A percentile compares a stretch with the other conserved stretches of the same genome.
Evolutionary conservation across 2,329 filamentous ascomycete genomes (phyloP).

Genomic region (Endoconidiophora polonica): DNA sequence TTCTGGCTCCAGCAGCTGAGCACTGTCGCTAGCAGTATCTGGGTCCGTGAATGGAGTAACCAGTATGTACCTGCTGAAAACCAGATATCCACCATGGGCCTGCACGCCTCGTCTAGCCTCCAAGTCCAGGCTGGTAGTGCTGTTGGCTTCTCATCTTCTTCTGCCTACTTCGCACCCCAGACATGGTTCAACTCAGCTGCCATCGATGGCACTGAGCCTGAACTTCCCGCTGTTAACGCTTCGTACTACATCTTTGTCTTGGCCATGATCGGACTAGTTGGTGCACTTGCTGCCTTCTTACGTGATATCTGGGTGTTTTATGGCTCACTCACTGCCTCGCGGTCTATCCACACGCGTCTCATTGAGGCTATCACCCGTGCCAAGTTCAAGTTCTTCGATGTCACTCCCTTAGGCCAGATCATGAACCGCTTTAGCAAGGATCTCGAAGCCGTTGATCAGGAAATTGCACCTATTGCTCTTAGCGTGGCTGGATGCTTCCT

Average conservation of each 20-base stretch:
- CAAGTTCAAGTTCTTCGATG: conserved; percentile 95
- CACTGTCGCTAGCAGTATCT: conserved; percentile 76
- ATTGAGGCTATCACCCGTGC: conserved; percentile 69
- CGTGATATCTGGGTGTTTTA: conserved; percentile 83
- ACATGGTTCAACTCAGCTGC: conserved; percentile 8
- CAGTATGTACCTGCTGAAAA: conserved; percentile 47
- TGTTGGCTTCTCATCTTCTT: conserved; percentile 1
- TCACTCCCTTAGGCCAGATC: conserved; percentile 83
- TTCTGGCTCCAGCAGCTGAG: conserved; percentile 74
- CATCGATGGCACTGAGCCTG: not conserved
- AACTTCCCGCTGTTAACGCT: conserved; percentile 46
- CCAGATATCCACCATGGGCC: conserved; percentile 1
- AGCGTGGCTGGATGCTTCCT: conserved; percentile 48
- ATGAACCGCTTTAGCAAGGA: conserved; percentile 99
- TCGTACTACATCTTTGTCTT: conserved; percentile 74
- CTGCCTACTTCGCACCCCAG: conserved; percentile 4
- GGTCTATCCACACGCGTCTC: conserved; percentile 62
- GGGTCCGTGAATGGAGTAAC: conserved; percentile 92
- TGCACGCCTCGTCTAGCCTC: not conserved
- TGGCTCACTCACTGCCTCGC: conserved; percentile 77
- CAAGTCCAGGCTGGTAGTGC: conserved; percentile 7
- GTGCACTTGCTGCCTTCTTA: conserved; percentile 64
- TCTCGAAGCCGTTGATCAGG: conserved; percentile 84
- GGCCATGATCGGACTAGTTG: conserved; percentile 58
- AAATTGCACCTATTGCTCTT: conserved; percentile 84